Evolutionary conservation across 257 asterid species (phyloP).

Genomic region (Phtheirospermum japonicum): DNA sequence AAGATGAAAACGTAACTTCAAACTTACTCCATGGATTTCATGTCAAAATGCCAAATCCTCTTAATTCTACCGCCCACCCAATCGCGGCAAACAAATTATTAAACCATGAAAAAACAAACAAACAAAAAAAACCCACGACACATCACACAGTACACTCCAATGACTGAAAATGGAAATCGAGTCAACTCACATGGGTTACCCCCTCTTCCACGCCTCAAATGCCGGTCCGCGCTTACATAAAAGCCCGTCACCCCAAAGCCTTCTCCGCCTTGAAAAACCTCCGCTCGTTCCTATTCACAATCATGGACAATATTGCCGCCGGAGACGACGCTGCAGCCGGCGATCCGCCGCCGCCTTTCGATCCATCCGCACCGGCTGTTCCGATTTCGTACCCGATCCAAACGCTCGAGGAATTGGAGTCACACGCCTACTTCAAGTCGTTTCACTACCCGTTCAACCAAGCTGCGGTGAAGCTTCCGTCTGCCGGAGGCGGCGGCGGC

Average conservation of each 20-base stretch:
- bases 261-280: conserved; percentile 41
- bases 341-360: conserved; percentile 56
- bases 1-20: too few species aligned
- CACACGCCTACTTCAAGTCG: conserved; percentile 70
- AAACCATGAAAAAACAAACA: too few species aligned
- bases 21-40: too few species aligned
- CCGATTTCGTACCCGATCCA: conserved; percentile 82
- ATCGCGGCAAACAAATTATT: too few species aligned
- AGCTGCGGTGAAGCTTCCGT: conserved; percentile 47
- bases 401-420: conserved; percentile 73
- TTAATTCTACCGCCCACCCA: conserved; percentile 12
- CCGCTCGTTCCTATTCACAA: conserved; percentile 33
- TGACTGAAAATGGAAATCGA: neutral
- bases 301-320: conserved; percentile 28
- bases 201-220: conserved; percentile 30
- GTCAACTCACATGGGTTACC: conserved; percentile 34
- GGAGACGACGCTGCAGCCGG: conserved; percentile 10
- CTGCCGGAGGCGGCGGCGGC: conserved; percentile 23
- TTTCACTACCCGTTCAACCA: conserved; percentile 74
- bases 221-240: conserved; percentile 44
- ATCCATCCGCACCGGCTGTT: conserved; percentile 54
- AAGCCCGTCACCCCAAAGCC: conserved; percentile 43
- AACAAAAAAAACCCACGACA: neutral
- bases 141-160: neutral
- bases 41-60: too few species aligned